Percentiles rank a stretch among this genome's conserved stretches.
These are phyloP conservation scores for Fallopia convolvulus DNA, from an alignment of 148 eudicot species.

Conservation along the genomic window DNA sequence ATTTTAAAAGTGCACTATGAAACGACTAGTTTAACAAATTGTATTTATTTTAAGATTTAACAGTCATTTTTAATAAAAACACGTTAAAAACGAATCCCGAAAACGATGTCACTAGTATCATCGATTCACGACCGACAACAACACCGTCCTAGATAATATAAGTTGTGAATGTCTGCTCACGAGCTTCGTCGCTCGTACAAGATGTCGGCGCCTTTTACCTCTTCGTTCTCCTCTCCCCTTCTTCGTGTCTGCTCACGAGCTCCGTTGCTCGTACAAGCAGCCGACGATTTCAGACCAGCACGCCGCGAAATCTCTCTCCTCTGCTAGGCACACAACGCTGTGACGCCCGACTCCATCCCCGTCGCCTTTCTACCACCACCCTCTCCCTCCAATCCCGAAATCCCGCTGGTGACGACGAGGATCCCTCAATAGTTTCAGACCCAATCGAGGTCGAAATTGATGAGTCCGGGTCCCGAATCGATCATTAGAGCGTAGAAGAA, in stretches of 20 bases:
- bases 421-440: constrained; percentile 11
- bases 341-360: constrained; percentile 78
- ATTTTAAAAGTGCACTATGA: no score
- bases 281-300: constrained; percentile 84
- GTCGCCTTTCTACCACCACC: constrained; percentile 60
- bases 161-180: no score
- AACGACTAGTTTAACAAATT: no score
- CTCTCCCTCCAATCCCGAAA: constrained; percentile 39
- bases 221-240: no score
- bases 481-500: neutral
- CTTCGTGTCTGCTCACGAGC: constrained; percentile 80
- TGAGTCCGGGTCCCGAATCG: neutral
- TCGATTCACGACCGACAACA: no score
- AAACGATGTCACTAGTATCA: no score
- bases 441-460: constrained; percentile 17
- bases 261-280: constrained; percentile 81
- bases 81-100: no score
- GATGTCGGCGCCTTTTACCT: no score
- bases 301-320: constrained; percentile 75
- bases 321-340: constrained; percentile 70
- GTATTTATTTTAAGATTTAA: no score
- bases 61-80: no score
- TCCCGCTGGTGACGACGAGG: neutral
- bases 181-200: no score
- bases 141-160: no score